Evolutionary conservation across 768 basidiomycete species (phyloP).

Genomic region (Lentinus brumalis): DNA sequence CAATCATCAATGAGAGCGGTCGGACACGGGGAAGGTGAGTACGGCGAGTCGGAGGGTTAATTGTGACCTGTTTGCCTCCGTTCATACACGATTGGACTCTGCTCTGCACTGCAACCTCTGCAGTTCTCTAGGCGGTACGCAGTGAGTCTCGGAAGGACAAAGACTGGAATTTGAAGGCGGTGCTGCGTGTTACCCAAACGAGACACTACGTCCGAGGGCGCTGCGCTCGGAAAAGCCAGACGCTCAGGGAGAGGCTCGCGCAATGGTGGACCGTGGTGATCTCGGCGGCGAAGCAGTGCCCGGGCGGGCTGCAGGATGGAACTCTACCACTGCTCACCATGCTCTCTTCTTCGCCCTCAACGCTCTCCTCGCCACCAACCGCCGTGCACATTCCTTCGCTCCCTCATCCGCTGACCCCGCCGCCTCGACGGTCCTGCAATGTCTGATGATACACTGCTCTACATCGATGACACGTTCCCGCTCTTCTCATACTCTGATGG

Average conservation of each 20-base stretch:
- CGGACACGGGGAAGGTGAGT: too few relatives aligned
- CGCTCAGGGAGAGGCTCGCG: background rate
- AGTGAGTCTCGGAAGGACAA: background rate
- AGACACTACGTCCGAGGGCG: too few relatives aligned
- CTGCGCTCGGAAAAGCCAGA: background rate
- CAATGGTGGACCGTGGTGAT: background rate
- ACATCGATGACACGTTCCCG: slow-evolving; percentile 16
- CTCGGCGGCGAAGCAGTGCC: background rate
- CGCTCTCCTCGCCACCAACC: background rate
- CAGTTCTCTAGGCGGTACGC: too few relatives aligned
- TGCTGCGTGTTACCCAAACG: too few relatives aligned
- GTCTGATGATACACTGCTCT: slow-evolving; percentile 3
- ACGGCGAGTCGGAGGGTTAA: too few relatives aligned
- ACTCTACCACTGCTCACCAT: background rate
- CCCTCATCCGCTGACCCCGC: background rate
- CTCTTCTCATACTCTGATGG: slow-evolving; percentile 4
- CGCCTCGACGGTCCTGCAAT: slow-evolving; percentile 2
- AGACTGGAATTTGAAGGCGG: too few relatives aligned
- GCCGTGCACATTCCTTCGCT: background rate
- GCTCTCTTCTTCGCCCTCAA: background rate
- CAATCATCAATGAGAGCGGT: too few relatives aligned
- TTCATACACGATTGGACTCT: too few relatives aligned
- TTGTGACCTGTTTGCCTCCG: too few relatives aligned
- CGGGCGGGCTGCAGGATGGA: background rate
- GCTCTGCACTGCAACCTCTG: too few relatives aligned